A percentile compares a stretch with the other conserved stretches of the same genome.
Conservation (phyloP, 371 early-diverging fungal species). For the Mortierella sp. region DNA sequence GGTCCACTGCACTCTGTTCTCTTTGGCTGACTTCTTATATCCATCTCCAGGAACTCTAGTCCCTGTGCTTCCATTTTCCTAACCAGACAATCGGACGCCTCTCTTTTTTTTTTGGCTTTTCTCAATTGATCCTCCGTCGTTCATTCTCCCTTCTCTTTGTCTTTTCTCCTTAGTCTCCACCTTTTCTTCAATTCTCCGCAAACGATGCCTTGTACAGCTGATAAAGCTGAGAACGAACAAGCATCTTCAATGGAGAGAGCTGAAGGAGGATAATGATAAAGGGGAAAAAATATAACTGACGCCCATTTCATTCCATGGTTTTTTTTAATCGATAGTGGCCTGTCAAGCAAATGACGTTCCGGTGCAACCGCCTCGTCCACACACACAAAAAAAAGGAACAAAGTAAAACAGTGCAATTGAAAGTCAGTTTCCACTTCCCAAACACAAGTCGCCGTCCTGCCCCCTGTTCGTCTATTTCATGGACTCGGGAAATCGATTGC, state of each 20-base stretch:
- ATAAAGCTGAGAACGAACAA: constrained; percentile 12
- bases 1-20: constrained; percentile 1
- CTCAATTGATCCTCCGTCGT: constrained; percentile 1
- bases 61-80: not conserved
- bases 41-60: not conserved
- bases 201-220: not conserved
- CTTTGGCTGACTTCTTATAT: not conserved
- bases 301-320: constrained; percentile 2
- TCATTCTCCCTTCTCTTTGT: not conserved
- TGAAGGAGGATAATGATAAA: not conserved
- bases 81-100: not conserved
- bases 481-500: no score
- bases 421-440: constrained; percentile 1
- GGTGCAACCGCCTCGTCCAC: not conserved
- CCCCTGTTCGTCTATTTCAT: no score
- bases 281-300: not conserved
- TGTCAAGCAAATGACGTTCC: not conserved
- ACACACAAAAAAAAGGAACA: not conserved
- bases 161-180: not conserved
- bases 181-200: not conserved
- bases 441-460: constrained; percentile 3
- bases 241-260: not conserved
- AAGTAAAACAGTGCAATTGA: not conserved
- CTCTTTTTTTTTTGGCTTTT: not conserved
- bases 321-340: not conserved